These are phyloP conservation scores for Sporisorium iseilematis-ciliati DNA, from an alignment of 1,284 basidiomycete species.

Conservation along the genomic window DNA sequence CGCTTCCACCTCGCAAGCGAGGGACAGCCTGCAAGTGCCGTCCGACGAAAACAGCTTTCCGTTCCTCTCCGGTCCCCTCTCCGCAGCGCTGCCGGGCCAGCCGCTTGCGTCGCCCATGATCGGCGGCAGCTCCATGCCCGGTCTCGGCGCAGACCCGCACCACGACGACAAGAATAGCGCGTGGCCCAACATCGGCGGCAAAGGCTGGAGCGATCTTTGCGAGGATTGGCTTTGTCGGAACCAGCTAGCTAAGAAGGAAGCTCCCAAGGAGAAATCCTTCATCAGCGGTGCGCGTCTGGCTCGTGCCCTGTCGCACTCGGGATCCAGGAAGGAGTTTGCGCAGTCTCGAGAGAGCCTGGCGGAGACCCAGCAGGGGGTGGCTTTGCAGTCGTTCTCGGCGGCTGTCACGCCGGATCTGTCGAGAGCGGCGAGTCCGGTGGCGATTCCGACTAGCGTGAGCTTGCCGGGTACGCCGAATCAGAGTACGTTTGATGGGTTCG, in stretches of 20 bases:
- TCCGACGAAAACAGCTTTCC: conserved; percentile 29
- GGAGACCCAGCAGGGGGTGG: conserved; percentile 17
- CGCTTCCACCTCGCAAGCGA: neutral
- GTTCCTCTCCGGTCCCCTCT: conserved; percentile 21
- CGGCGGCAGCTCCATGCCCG: conserved; percentile 34
- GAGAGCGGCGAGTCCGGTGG: conserved; percentile 44
- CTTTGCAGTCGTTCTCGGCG: conserved; percentile 28
- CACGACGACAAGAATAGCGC: conserved; percentile 23
- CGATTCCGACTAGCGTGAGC: conserved; percentile 32
- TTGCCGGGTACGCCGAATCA: conserved; percentile 46
- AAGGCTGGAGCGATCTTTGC: conserved; percentile 70
- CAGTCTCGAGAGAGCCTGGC: conserved; percentile 17
- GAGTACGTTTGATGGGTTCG: conserved; percentile 34
- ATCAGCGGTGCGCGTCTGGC: conserved; percentile 44
- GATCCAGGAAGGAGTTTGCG: conserved; percentile 25
- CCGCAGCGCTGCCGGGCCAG: conserved; percentile 26
- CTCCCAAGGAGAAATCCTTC: conserved; percentile 31
- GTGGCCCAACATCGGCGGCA: conserved; percentile 52
- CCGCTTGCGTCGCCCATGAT: conserved; percentile 43
- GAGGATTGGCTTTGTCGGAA: conserved; percentile 70
- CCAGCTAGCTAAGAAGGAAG: conserved; percentile 34
- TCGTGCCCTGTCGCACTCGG: conserved; percentile 34
- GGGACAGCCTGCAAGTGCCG: conserved; percentile 7
- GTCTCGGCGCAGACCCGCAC: conserved; percentile 15
- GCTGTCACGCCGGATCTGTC: conserved; percentile 48